These are phyloP conservation scores for Solanum microdontum DNA, from an alignment of 257 asterid genomes.

Conservation along the genomic window DNA sequence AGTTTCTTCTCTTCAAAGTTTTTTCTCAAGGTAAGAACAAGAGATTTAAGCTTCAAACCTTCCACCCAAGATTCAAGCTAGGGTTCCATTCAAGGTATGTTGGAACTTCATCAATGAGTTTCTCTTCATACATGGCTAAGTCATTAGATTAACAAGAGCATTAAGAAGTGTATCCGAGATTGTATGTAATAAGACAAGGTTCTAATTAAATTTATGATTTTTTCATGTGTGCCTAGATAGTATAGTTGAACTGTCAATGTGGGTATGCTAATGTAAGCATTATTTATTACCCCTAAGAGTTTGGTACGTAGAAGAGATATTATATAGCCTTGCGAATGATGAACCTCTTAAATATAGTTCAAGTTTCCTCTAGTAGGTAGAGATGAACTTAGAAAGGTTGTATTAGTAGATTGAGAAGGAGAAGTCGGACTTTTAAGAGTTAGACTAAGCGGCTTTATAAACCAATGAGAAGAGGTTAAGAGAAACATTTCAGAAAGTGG, in stretches of 20 bases:
- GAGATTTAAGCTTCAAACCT: neutral
- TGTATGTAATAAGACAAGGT: neutral
- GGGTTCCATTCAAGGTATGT: neutral
- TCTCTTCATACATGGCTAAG: neutral
- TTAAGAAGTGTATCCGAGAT: neutral
- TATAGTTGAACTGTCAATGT: too few species aligned
- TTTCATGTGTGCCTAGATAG: neutral
- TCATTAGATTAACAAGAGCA: neutral
- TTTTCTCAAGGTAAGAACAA: neutral
- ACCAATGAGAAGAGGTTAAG: neutral
- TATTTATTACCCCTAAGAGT: too few species aligned
- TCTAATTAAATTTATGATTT: neutral
- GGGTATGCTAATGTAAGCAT: neutral
- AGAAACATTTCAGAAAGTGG: neutral
- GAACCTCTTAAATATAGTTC: neutral
- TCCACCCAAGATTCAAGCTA: neutral
- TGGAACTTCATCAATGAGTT: neutral
- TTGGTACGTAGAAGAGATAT: neutral
- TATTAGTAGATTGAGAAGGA: neutral
- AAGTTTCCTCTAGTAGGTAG: neutral
- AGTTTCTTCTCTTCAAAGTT: too few species aligned
- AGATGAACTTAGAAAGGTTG: neutral
- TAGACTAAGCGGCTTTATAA: neutral
- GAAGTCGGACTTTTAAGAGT: neutral
- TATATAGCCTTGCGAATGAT: neutral